phyloP scores from a whole-genome alignment of 805 yeast genomes.

The Barnettozyma pratensis region DNA sequence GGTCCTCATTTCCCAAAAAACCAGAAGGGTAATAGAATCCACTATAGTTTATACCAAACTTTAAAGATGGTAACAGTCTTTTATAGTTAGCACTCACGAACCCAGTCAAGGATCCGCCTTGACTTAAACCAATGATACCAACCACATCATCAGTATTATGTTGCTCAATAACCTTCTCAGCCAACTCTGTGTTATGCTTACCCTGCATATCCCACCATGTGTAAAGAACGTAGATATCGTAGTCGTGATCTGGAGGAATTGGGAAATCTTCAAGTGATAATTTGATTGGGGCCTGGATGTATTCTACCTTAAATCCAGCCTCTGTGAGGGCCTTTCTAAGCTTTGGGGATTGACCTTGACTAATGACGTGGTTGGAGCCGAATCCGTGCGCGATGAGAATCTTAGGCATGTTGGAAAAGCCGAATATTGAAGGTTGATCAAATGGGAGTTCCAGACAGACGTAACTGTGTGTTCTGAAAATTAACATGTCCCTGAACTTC shows the following conservation, averaged over 20 bases:
- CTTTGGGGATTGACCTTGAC: conserved; percentile 3
- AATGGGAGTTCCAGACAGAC: no score
- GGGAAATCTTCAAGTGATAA: conserved; percentile 66
- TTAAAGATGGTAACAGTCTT: conserved; percentile 33
- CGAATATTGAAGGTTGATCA: no score
- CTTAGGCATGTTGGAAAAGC: conserved; percentile 2
- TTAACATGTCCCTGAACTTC: no score
- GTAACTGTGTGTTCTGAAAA: no score
- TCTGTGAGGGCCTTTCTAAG: conserved; percentile 59
- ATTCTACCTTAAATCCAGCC: conserved; percentile 56
- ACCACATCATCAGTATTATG: conserved; percentile 6
- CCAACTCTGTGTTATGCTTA: background rate
- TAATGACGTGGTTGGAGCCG: conserved; percentile 7
- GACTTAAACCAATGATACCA: conserved; percentile 10
- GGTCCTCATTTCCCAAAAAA: background rate
- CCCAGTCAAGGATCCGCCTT: conserved; percentile 8
- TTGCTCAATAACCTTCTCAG: conserved; percentile 1
- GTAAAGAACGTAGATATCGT: conserved; percentile 3
- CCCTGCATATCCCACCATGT: conserved; percentile 9
- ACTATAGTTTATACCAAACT: conserved; percentile 48
- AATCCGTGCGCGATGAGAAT: conserved; percentile 9
- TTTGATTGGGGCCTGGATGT: conserved; percentile 67
- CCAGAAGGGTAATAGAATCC: conserved; percentile 9
- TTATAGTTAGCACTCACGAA: conserved; percentile 26
- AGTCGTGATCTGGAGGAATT: conserved; percentile 26